Evolutionary conservation across 768 basidiomycete genomes (phyloP).

Genomic region (Termitomyces titanicus): DNA sequence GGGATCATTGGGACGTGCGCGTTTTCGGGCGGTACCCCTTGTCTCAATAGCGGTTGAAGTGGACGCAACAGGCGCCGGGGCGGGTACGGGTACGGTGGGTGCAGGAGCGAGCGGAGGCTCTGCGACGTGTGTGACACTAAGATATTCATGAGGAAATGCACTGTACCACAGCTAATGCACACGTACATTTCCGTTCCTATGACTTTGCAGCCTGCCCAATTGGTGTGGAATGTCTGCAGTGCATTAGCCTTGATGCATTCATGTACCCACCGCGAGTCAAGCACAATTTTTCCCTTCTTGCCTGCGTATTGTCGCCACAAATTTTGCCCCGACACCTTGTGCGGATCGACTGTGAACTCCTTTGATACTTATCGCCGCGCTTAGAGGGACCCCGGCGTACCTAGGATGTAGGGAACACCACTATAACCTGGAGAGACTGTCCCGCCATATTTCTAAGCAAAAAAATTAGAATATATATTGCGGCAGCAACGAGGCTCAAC

Average conservation of each 20-base stretch:
- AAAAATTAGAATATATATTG: slow-evolving; percentile 3
- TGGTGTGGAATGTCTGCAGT: slow-evolving; percentile 70
- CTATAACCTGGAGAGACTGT: slow-evolving; percentile 72
- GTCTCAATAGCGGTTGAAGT: slow-evolving; percentile 8
- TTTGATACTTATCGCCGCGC: slow-evolving; percentile 4
- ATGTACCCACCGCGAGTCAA: slow-evolving; percentile 70
- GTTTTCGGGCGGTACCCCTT: slow-evolving; percentile 8
- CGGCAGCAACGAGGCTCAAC: background rate
- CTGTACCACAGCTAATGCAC: background rate
- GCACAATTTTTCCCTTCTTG: slow-evolving; percentile 78
- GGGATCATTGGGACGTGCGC: slow-evolving; percentile 5
- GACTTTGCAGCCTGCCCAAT: slow-evolving; percentile 82
- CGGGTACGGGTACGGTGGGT: slow-evolving; percentile 7
- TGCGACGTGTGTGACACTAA: slow-evolving; percentile 15
- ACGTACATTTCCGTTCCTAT: slow-evolving; percentile 69
- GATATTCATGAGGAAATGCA: background rate
- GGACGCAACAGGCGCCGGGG: slow-evolving; percentile 1
- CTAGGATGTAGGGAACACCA: slow-evolving; percentile 75
- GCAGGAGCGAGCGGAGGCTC: slow-evolving; percentile 12
- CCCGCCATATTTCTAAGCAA: slow-evolving; percentile 70
- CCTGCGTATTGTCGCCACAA: slow-evolving; percentile 74
- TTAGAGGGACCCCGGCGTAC: slow-evolving; percentile 35
- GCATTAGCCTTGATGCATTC: slow-evolving; percentile 69
- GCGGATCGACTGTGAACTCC: slow-evolving; percentile 61
- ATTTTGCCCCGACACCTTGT: slow-evolving; percentile 76